Base-by-base conservation (phyloP, 805 yeast species). In the Kazachstania viticola region DNA sequence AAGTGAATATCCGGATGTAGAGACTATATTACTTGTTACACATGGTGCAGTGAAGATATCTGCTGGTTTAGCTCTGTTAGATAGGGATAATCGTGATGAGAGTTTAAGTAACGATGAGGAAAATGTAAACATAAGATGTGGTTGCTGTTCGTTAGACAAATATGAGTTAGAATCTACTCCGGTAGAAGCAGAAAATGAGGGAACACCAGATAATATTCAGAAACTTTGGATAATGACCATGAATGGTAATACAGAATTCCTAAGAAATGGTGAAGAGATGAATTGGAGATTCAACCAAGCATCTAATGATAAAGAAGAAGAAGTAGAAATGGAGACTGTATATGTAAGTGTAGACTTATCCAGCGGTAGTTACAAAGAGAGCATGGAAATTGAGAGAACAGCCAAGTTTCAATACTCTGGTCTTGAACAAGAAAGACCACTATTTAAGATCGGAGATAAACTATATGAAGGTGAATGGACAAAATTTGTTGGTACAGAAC, bases 11-110 rank as follows among this genome's bases (percentile, higher is more conserved):
- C 93, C 94, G 0, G 60, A 73, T 2, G 61, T 73, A 21, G 72
- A 75, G 23, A 63, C 74, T 0, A 61, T 91, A 6, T 46, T 91
- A 15, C 59, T 88, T n/a, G 75, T 83, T 17, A 75, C 94, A 4
- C 97, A 91, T 58, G 98, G 97, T 1, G 96, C 97, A 3, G 70
- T 93, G 4, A 83, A 84, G 53, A 83, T 85, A 38, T 87, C 93
- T 0, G 60, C 88, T 13, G 95, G 95, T 4, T 72, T 83, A 73
- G 68, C 80, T 1, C 60, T 88, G 12, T 48, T 79, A 46, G 74
- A 74, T 0, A 69, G 67, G 34, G 32, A 49, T 0, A 60, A 62
- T 25, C 71, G 71, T 14, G 65, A 70, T 27, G 81, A 73, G 11
- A 23, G n/a, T 9, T 9, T 23, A n/a, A 11, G 11, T 8, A 19